phyloP scores from a whole-genome alignment of 139 green algal genomes.

The Chlamydomonas eustigma region DNA sequence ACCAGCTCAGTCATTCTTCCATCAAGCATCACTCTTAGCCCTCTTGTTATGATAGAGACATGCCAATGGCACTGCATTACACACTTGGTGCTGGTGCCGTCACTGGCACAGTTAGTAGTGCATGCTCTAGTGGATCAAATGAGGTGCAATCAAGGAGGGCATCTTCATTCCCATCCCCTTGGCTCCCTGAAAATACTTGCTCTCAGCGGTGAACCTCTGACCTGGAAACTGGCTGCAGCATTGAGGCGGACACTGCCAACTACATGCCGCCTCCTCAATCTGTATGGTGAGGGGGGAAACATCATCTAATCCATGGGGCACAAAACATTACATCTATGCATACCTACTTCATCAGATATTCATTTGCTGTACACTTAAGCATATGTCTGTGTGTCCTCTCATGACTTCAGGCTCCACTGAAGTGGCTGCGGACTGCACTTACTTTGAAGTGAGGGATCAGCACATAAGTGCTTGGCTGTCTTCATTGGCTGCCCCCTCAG shows the following conservation, averaged over 20 bases:
- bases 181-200: not conserved
- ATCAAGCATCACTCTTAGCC: not conserved
- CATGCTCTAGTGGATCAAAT: not conserved
- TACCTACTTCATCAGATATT: too few relatives aligned
- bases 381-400: too few relatives aligned
- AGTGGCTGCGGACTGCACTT: constrained; percentile 10
- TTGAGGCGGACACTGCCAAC: not conserved
- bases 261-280: not conserved
- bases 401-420: not conserved
- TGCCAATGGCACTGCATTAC: not conserved
- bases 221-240: not conserved
- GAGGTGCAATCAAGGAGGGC: too few relatives aligned
- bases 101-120: not conserved
- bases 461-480: too few relatives aligned
- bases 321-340: too few relatives aligned
- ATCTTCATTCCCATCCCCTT: too few relatives aligned
- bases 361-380: too few relatives aligned
- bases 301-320: not conserved
- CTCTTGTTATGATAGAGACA: not conserved
- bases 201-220: not conserved
- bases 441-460: too few relatives aligned
- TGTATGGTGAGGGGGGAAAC: not conserved
- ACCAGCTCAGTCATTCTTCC: not conserved
- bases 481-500: too few relatives aligned
- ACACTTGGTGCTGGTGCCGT: not conserved